A percentile compares a stretch with the other conserved stretches of the same genome.
phyloP scores from a whole-genome alignment of 2,329 filamentous ascomycete species.

The Huntiella savannae region DNA sequence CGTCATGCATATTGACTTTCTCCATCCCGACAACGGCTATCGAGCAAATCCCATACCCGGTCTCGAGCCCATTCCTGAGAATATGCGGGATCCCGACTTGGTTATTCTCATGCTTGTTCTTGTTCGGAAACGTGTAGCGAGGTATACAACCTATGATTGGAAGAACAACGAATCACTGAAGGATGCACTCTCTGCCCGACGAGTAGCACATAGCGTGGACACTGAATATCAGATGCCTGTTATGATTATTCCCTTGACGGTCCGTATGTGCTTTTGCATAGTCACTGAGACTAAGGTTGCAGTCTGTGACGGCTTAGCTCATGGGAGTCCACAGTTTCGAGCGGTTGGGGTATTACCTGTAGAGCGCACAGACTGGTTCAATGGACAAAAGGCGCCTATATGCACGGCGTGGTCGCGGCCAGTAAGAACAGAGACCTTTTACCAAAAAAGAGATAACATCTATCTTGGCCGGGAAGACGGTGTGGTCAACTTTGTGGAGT shows the following conservation, averaged over 20 bases:
- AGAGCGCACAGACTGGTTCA: conserved; percentile 25
- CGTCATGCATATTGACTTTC: conserved; percentile 76
- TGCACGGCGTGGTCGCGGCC: conserved; percentile 80
- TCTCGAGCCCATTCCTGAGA: background rate
- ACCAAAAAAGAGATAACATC: conserved; percentile 51
- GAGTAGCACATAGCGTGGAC: background rate
- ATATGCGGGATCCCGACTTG: conserved; percentile 33
- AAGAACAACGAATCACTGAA: conserved; percentile 29
- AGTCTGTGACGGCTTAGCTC: conserved; percentile 34
- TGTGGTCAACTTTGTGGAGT: conserved; percentile 51
- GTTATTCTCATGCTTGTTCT: conserved; percentile 58
- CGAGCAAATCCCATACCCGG: too few relatives aligned
- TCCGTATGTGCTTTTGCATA: conserved; percentile 51
- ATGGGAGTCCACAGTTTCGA: conserved; percentile 30
- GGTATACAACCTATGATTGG: conserved; percentile 43
- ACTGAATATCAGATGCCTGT: conserved; percentile 36
- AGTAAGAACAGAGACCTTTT: conserved; percentile 43
- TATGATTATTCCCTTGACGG: conserved; percentile 51
- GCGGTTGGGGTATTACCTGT: conserved; percentile 24
- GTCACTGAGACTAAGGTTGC: conserved; percentile 42
- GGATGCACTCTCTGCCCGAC: conserved; percentile 27
- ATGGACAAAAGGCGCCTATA: conserved; percentile 32
- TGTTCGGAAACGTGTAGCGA: conserved; percentile 27
- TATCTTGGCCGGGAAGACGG: conserved; percentile 84
- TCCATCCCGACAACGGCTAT: conserved; percentile 37